Base-by-base conservation (phyloP, 139 green algal genomes). In the Closterium sp. region DNA sequence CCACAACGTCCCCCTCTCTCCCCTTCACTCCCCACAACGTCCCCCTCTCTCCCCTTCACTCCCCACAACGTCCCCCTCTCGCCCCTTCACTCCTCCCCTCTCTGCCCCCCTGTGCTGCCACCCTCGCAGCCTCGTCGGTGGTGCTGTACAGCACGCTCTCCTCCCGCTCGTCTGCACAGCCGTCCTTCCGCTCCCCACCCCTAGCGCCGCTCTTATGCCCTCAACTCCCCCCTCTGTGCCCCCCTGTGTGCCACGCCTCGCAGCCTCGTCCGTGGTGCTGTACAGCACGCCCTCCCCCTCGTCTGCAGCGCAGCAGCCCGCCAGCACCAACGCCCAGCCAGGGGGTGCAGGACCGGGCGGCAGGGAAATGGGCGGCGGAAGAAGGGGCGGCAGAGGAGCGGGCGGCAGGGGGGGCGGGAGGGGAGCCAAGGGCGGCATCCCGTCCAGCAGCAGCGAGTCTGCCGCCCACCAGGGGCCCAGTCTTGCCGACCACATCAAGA, bases 341-440 rank as follows among this genome's bases (percentile, higher is more conserved):
- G 16, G 16, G 2, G 55, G 55, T 28, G 55, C 55, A 28, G 16
- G 25, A 76, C 55, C 12, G 55, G 12, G 55, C 55, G 55, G 55
- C 55, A 89, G 86, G 32, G 16, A 34, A 84, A 9, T 28, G 86
- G 30, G 31, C 28, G 86, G 86, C 43, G 86, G n/a, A 28, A 7
- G 21, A 81, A 28, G 8, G 86, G 31, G n/a, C n/a, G 86, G 32
- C n/a, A 55, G 86, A 84, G 32, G 32, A 12, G 86, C 30, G 86
- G 86, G 30, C 30, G 86, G 86, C 35, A 84, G n/a, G 86, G 32
- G 66, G 30, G 86, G 10, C 81, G 86, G 86, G n/a, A 89, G 31
- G n/a, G 86, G 66, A 21, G 86, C 10, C 25, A 76, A 76, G 55
- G 55, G 10, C 55, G 55, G 55, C n/a, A n/a, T n/a, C n/a, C n/a